phyloP scores from a whole-genome alignment of 768 basidiomycete genomes.

The Mycena chlorophos region DNA sequence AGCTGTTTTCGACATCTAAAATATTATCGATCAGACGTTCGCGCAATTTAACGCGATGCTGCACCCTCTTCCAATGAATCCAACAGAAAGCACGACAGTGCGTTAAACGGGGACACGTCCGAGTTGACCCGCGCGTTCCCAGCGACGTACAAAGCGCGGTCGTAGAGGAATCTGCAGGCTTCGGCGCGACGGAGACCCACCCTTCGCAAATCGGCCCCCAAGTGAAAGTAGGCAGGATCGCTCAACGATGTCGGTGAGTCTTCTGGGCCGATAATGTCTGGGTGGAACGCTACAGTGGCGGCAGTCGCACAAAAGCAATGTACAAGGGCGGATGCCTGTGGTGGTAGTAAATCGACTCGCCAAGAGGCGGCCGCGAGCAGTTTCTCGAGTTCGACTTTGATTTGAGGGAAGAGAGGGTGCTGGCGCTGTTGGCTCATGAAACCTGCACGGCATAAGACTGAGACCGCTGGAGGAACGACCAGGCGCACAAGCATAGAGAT shows the following conservation, averaged over 20 bases:
- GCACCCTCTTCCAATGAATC: background rate
- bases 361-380: background rate
- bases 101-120: background rate
- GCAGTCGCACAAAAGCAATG: slow-evolving; percentile 14
- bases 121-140: background rate
- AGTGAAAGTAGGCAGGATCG: background rate
- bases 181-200: background rate
- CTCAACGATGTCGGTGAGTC: background rate
- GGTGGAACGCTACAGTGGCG: slow-evolving; percentile 6
- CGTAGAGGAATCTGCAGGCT: background rate
- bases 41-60: background rate
- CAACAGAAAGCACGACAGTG: slow-evolving; percentile 1
- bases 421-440: background rate
- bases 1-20: background rate
- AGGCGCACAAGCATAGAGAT: background rate
- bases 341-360: slow-evolving; percentile 6
- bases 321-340: slow-evolving; percentile 11
- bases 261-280: slow-evolving; percentile 5
- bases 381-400: background rate
- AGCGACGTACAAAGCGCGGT: background rate
- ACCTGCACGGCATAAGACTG: background rate
- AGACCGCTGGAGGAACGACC: background rate
- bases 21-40: background rate
- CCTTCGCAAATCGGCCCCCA: background rate
- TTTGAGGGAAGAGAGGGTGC: slow-evolving; percentile 3